These are phyloP conservation scores for Boletus bicolor DNA, from an alignment of 768 basidiomycete genomes.

Conservation along the genomic window DNA sequence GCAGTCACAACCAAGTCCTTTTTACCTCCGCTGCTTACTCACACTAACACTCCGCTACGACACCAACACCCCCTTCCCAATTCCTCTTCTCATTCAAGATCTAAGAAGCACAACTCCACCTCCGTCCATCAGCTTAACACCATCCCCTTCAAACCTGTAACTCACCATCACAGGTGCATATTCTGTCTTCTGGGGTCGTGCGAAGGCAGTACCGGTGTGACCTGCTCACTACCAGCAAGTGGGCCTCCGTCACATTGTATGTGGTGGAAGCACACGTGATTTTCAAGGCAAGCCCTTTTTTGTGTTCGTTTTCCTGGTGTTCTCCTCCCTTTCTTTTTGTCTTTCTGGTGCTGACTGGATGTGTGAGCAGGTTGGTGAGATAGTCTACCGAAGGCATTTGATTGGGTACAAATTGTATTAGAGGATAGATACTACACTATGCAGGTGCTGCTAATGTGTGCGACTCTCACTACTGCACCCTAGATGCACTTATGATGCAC, in stretches of 20 bases:
- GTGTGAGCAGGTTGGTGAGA: constrained; percentile 72
- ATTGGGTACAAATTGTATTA: constrained; percentile 74
- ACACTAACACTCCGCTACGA: too few species aligned
- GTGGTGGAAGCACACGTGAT: constrained; percentile 86
- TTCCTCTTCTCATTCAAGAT: too few species aligned
- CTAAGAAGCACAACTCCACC: too few species aligned
- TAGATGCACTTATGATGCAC: constrained; percentile 13
- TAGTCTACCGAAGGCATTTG: constrained; percentile 74
- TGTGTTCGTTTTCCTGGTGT: not conserved
- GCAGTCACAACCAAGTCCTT: too few species aligned
- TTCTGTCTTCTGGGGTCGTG: constrained; percentile 59
- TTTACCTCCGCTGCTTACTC: too few species aligned
- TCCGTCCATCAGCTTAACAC: too few species aligned
- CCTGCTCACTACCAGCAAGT: constrained; percentile 59
- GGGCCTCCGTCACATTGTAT: constrained; percentile 66
- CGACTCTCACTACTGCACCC: not conserved
- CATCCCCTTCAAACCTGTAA: too few species aligned
- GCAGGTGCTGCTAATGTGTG: not conserved
- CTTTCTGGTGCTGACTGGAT: not conserved
- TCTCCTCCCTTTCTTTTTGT: not conserved
- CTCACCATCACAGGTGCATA: constrained; percentile 55
- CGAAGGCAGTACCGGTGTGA: constrained; percentile 61
- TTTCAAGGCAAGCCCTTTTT: constrained; percentile 59
- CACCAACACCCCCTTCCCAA: too few species aligned
- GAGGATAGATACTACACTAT: constrained; percentile 14